These are phyloP conservation scores for Raffaelea arxii DNA, from an alignment of 2,329 filamentous ascomycete species.

Conservation along the genomic window DNA sequence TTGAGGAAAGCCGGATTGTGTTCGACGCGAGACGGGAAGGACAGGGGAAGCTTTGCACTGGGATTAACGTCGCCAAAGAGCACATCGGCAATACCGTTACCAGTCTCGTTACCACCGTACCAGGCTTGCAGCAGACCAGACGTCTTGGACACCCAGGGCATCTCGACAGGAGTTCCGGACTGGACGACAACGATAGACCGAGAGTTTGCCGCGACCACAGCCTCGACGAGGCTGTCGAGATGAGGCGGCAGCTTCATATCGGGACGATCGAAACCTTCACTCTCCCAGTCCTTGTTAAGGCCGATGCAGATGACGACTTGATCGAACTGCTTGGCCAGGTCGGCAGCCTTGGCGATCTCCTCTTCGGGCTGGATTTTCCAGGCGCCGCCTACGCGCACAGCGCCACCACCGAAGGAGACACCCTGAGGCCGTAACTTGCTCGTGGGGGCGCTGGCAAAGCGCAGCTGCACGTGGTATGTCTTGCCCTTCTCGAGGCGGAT, in stretches of 20 bases:
- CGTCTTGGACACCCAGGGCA: slow-evolving; percentile 38
- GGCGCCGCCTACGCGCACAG: slow-evolving; percentile 23
- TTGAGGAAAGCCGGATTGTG: slow-evolving; percentile 72
- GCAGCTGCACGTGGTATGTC: slow-evolving; percentile 20
- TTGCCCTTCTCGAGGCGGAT: slow-evolving; percentile 18
- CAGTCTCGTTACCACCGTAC: slow-evolving; percentile 59
- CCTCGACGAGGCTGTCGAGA: slow-evolving; percentile 26
- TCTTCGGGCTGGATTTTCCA: slow-evolving; percentile 6
- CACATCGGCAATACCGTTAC: slow-evolving; percentile 54
- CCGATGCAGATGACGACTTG: slow-evolving; percentile 52
- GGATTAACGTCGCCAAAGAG: slow-evolving; percentile 52
- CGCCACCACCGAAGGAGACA: slow-evolving; percentile 32
- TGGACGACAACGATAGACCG: slow-evolving; percentile 50
- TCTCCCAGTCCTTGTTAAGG: slow-evolving; percentile 32
- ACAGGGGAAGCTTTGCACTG: slow-evolving; percentile 61
- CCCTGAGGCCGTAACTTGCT: slow-evolving; percentile 10
- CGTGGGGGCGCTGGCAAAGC: slow-evolving; percentile 11
- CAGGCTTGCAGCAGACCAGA: slow-evolving; percentile 49
- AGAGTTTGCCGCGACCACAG: slow-evolving; percentile 43
- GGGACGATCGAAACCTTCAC: slow-evolving; percentile 14
- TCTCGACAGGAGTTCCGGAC: slow-evolving; percentile 45
- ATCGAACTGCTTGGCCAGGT: slow-evolving; percentile 38
- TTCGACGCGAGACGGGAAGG: slow-evolving; percentile 56
- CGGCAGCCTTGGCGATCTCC: slow-evolving; percentile 9
- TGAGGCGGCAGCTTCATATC: slow-evolving; percentile 12